Percentiles rank a stretch among this genome's conserved stretches.
These are phyloP conservation scores for Serpula lacrymans DNA, from an alignment of 768 basidiomycete genomes.

Conservation along the genomic window DNA sequence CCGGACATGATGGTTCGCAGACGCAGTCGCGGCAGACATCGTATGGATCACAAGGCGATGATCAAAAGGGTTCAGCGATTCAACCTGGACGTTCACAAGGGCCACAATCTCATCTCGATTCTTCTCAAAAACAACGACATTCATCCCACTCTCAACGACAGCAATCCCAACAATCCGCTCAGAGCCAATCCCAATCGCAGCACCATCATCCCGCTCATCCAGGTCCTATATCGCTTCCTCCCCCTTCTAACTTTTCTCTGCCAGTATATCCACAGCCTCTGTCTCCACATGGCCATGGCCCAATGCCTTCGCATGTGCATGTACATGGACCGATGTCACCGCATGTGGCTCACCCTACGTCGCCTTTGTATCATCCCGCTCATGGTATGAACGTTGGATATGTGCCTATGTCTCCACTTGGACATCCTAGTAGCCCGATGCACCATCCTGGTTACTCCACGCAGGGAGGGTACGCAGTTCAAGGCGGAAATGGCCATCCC, in stretches of 20 bases:
- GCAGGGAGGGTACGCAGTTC: neutral
- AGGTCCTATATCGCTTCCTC: conserved; percentile 67
- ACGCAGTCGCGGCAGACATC: too few species aligned
- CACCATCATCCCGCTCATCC: conserved; percentile 53
- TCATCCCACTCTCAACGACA: too few species aligned
- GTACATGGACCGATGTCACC: conserved; percentile 21
- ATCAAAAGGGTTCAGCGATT: too few species aligned
- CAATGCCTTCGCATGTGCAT: conserved; percentile 24
- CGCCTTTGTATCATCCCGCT: conserved; percentile 39
- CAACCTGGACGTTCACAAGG: too few species aligned
- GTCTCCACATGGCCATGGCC: conserved; percentile 25
- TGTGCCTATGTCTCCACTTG: conserved; percentile 24
- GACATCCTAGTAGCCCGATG: conserved; percentile 31
- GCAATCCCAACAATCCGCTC: conserved; percentile 13
- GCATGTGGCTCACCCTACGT: conserved; percentile 33
- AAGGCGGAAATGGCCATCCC: conserved; percentile 24
- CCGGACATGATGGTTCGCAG: too few species aligned
- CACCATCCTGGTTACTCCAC: conserved; percentile 29
- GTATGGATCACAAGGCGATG: too few species aligned
- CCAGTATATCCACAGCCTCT: conserved; percentile 30
- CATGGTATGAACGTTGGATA: too few species aligned
- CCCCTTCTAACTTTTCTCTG: conserved; percentile 46
- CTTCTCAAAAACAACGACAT: too few species aligned
- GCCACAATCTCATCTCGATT: too few species aligned
- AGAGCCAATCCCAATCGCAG: conserved; percentile 17